These are phyloP conservation scores for Hemileia vastatrix DNA, from an alignment of 1,284 basidiomycete genomes.

Conservation along the genomic window DNA sequence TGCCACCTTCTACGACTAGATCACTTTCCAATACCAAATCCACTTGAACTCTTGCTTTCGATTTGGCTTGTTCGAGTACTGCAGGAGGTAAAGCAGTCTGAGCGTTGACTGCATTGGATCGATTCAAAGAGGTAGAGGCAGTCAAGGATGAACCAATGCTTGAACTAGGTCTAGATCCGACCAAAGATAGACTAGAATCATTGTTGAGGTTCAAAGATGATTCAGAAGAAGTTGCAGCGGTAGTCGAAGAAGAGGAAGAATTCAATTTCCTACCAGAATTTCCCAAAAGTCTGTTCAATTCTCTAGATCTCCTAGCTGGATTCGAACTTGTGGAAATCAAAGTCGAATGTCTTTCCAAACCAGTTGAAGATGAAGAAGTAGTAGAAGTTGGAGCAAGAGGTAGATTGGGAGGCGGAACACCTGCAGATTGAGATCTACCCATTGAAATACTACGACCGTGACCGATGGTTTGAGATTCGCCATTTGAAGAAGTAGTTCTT, in stretches of 20 bases:
- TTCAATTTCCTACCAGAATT: conserved; percentile 21
- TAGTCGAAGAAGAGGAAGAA: not conserved
- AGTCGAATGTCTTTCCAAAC: conserved; percentile 33
- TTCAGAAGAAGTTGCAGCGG: not conserved
- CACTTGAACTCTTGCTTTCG: conserved; percentile 69
- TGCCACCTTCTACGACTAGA: conserved; percentile 69
- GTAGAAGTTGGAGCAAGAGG: not conserved
- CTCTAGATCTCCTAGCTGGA: conserved; percentile 32
- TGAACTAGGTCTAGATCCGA: conserved; percentile 3
- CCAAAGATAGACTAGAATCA: not conserved
- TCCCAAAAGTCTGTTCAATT: conserved; percentile 33
- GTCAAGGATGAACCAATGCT: not conserved
- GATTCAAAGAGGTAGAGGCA: conserved; percentile 14
- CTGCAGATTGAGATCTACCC: not conserved
- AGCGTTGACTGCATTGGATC: conserved; percentile 24
- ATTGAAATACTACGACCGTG: not conserved
- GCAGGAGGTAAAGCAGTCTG: conserved; percentile 25
- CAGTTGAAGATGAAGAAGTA: conserved; percentile 7
- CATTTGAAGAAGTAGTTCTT: conserved; percentile 22
- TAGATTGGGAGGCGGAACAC: not conserved
- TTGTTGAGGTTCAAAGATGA: not conserved
- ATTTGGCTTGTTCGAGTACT: conserved; percentile 35
- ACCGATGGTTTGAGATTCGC: conserved; percentile 1
- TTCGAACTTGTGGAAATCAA: conserved; percentile 32
- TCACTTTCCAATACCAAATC: conserved; percentile 70